Evolutionary conservation across 495 filamentous ascomycete species (phyloP).

Genomic region (Haplographium delicatum): DNA sequence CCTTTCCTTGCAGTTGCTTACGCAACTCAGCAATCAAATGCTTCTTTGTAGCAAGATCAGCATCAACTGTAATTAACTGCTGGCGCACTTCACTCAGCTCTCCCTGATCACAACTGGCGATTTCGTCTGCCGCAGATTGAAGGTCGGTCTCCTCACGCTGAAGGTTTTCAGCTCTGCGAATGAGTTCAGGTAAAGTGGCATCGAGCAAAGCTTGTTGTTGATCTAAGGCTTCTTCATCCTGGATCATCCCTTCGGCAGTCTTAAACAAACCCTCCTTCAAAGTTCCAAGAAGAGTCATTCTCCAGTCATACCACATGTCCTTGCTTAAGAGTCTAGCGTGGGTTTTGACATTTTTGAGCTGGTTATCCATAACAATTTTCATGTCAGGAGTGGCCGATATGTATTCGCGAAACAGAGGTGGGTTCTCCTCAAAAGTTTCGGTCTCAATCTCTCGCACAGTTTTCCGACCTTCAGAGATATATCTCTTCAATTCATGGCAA

Average conservation of each 20-base stretch:
- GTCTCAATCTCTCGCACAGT: conserved; percentile 85
- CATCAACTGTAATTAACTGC: conserved; percentile 57
- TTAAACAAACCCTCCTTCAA: conserved; percentile 72
- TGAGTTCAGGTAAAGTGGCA: conserved; percentile 57
- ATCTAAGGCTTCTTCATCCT: conserved; percentile 62
- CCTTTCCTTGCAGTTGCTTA: conserved; percentile 55
- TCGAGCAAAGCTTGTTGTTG: conserved; percentile 63
- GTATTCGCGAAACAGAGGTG: conserved; percentile 87
- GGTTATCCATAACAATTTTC: conserved; percentile 82
- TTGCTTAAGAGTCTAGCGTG: conserved; percentile 85
- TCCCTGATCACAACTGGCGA: conserved; percentile 72
- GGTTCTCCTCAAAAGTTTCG: conserved; percentile 82
- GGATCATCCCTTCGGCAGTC: conserved; percentile 68
- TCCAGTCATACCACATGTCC: conserved; percentile 97
- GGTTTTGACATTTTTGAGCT: conserved; percentile 94
- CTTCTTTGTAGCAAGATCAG: conserved; percentile 63
- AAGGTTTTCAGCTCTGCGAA: conserved; percentile 52
- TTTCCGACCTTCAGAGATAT: conserved; percentile 83
- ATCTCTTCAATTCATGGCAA: conserved; percentile 89
- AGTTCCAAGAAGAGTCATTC: conserved; percentile 81
- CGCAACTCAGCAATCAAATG: conserved; percentile 59
- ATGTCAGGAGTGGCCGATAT: conserved; percentile 80
- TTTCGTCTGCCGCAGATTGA: conserved; percentile 65
- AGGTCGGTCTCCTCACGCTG: conserved; percentile 57
- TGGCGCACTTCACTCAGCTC: conserved; percentile 64